Evolutionary conservation across 305 asterid species (phyloP).

Genomic region (Fraxinus floribunda): DNA sequence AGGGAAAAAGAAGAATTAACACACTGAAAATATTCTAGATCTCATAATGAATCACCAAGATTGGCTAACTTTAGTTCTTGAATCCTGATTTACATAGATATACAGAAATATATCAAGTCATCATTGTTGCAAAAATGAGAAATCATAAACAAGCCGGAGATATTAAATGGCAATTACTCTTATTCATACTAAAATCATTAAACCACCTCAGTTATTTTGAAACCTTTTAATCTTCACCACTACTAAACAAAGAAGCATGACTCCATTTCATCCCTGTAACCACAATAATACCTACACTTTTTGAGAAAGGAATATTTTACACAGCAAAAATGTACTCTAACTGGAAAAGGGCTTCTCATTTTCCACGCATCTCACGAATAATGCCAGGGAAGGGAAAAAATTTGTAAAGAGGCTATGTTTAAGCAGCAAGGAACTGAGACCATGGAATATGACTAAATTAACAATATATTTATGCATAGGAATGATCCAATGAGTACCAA

Average conservation of each 20-base stretch:
- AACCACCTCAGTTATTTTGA: background rate
- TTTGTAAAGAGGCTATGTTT: no score
- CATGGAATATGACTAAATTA: no score
- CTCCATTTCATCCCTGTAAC: background rate
- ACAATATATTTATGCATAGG: background rate
- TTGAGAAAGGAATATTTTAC: no score
- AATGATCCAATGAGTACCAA: no score
- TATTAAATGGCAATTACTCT: background rate
- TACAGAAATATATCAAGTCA: background rate
- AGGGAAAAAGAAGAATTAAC: slow-evolving; percentile 9
- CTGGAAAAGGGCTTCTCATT: background rate
- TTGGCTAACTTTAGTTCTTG: background rate
- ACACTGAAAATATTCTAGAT: background rate
- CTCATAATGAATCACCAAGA: background rate
- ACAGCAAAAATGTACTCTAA: background rate
- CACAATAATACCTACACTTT: background rate
- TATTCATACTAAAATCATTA: background rate
- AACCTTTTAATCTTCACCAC: background rate
- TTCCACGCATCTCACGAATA: background rate
- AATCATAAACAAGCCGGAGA: background rate
- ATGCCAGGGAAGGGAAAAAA: background rate
- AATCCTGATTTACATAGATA: background rate
- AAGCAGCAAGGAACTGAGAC: background rate
- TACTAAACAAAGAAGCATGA: background rate
- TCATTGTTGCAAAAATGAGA: background rate